Evolutionary conservation across 805 yeast genomes (phyloP), one percentile per base, ranked within the genome.

Genomic region (Wickerhamiella azymoides): DNA sequence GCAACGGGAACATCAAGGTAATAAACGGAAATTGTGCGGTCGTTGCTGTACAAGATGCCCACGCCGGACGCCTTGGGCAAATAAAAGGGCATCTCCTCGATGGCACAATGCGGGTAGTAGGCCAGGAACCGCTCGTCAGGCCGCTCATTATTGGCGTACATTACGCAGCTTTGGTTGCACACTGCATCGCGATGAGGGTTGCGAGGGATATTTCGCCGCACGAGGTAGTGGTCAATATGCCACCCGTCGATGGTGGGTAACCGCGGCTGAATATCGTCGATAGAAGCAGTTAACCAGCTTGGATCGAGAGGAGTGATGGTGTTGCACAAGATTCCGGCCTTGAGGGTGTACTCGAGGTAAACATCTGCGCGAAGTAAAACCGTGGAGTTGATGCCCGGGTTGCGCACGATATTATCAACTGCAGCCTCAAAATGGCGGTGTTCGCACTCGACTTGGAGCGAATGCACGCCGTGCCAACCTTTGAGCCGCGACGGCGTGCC

Each of bases 381-480:
- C 0, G 96, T 82, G 10, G 96, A 88, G 63, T 88, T 89, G 63
- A 85, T 82, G 59, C 86, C 83, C 14, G 96, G 96, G 52, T 84
- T 84, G 49, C 72, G 70, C 45, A 85, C 81, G 49, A 85, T 69
- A 60, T 84, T 83, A 38, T 73, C 62, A 88, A 85, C 80, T 5
- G 95, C 95, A 2, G 65, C 64, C 47, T 76, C 78, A 57, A 79
- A 85, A 62, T 85, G 84, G 5, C 11, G 24, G 3, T 38, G 16
- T 2, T 38, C n/a, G 30, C 47, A 46, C 2, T 42, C 18, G 11
- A 46, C 52, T 5, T 43, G 47, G 14, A 28, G 57, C 47, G 69
- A 67, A 54, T 73, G 79, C 1, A 80, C 59, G 0, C 81, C 76
- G 16, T 73, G 71, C 92, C 92, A 81, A 33, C 66, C 65, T 1